phyloP scores from a whole-genome alignment of 2,329 filamentous ascomycete genomes.

The Colletotrichum incanum region DNA sequence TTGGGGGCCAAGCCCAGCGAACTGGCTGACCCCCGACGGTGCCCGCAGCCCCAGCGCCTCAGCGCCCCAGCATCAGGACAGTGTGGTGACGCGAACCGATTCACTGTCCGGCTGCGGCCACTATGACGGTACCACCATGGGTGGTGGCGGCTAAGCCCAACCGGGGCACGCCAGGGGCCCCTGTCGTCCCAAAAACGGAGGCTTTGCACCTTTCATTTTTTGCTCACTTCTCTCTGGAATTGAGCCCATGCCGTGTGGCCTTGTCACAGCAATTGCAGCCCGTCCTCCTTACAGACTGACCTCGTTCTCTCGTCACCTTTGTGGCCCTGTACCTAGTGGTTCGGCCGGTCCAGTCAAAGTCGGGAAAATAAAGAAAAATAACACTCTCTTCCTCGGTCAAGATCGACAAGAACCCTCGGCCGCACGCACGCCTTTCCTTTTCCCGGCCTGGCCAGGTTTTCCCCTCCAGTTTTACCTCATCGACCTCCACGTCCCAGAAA shows the following conservation, averaged over 20 bases:
- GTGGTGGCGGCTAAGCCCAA: conserved; percentile 30
- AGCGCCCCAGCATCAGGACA: neutral
- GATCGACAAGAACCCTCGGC: conserved; percentile 12
- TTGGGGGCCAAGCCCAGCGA: conserved; percentile 4
- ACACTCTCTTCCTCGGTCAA: conserved; percentile 7
- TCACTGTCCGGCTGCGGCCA: conserved; percentile 36
- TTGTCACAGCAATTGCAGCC: neutral
- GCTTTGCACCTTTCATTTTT: conserved; percentile 30
- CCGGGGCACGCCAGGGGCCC: conserved; percentile 18
- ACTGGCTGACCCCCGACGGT: neutral
- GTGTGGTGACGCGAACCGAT: neutral
- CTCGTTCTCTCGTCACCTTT: neutral
- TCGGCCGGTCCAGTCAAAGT: neutral
- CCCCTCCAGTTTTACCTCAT: conserved; percentile 22
- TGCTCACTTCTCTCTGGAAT: conserved; percentile 20
- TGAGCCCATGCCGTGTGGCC: conserved; percentile 7
- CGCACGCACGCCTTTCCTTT: conserved; percentile 6
- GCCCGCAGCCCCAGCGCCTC: neutral
- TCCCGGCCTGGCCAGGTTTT: neutral
- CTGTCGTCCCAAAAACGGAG: conserved; percentile 23
- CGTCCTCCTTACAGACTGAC: neutral
- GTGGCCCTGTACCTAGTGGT: conserved; percentile 2
- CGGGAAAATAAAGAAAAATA: neutral
- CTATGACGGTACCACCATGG: neutral
- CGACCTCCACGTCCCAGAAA: conserved; percentile 29